A percentile compares a stretch with the other conserved stretches of the same genome.
These are phyloP conservation scores for Spongiforma sp. DNA, from an alignment of 1,284 basidiomycete genomes.

Conservation along the genomic window DNA sequence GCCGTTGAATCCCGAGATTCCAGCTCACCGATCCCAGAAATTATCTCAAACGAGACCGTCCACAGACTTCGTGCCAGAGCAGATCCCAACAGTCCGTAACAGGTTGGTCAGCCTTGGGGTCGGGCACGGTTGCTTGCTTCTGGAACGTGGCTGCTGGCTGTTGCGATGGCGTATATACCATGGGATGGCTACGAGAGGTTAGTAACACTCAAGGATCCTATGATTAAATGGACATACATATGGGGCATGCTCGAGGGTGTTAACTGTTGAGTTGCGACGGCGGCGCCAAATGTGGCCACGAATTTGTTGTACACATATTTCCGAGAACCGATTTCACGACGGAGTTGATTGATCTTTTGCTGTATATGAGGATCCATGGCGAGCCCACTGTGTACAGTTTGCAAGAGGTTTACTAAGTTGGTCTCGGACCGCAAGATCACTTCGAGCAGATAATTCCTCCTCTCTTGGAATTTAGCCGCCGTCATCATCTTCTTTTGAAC, in stretches of 20 bases:
- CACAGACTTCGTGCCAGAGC: constrained; percentile 88
- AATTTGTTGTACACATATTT: constrained; percentile 46
- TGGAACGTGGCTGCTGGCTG: no score
- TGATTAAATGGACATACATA: constrained; percentile 28
- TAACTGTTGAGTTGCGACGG: constrained; percentile 32
- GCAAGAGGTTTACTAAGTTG: constrained; percentile 14
- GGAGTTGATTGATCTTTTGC: constrained; percentile 36
- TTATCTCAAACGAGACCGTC: constrained; percentile 93
- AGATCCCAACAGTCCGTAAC: no score
- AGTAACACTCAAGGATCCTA: constrained; percentile 5
- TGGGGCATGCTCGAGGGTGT: constrained; percentile 26
- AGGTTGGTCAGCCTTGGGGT: constrained; percentile 22
- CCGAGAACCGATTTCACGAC: constrained; percentile 38
- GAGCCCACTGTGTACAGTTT: constrained; percentile 22
- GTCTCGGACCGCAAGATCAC: constrained; percentile 26
- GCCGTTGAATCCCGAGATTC: constrained; percentile 37
- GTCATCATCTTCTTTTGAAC: constrained; percentile 28
- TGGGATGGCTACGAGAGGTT: constrained; percentile 26
- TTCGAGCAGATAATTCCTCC: constrained; percentile 18
- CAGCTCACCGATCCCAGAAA: constrained; percentile 63
- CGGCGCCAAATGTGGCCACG: constrained; percentile 24
- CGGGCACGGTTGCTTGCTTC: constrained; percentile 20
- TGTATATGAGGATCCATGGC: constrained; percentile 36
- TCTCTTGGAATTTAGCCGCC: constrained; percentile 32
- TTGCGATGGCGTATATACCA: constrained; percentile 22